Evolutionary conservation across 73 alveolate genomes (phyloP), one percentile per base, ranked within the genome.

Genomic region (Durusdinium trenchii): DNA sequence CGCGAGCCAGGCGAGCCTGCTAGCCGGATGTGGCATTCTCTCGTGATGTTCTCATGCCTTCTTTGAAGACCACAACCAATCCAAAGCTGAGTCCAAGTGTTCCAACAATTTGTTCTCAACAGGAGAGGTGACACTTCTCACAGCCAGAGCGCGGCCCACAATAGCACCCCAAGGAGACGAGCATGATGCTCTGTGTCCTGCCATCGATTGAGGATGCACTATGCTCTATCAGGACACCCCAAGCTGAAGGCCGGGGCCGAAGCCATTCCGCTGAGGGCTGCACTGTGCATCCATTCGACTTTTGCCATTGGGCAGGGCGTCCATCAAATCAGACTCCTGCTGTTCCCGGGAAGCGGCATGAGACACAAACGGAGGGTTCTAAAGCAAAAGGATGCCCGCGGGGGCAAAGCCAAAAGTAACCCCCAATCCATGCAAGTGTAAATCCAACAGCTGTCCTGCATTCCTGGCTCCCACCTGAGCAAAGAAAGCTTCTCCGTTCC

Each of bases 131-230:
- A 6, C n/a, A n/a, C n/a, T 73, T n/a, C 14, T 45, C 20, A 42
- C 36, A 18, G 83, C 82, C 83, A n/a, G 46, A 26, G 85, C n/a
- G 50, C 98, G 99, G 99, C 48, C 99, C 99, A 42, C 99, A 94
- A 67, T 52, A 94, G 99, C 99, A 94, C 38, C 99, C 99, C 47
- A 94, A 52, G 54, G 99, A 94, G 93, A 94, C 99, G 64, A 94
- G 94, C 93, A 52, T 51, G 64, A 94, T 94, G 79, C 54, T 45
- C 67, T 94, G 83, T 14, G 99, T 94, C 98, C 98, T 90, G 42
- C 43, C 54, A 28, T 4, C 52, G 9, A 51, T 38, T 23, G 36
- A 38, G 52, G 51, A 60, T 1, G 73, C 73, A 1, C 42, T 52
- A 5, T 30, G 50, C 42, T 75, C 38, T 38, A 12, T 35, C 6